Evolutionary conservation across 768 basidiomycete genomes (phyloP).

Genomic region (Tylopilus rubrobrunneus): DNA sequence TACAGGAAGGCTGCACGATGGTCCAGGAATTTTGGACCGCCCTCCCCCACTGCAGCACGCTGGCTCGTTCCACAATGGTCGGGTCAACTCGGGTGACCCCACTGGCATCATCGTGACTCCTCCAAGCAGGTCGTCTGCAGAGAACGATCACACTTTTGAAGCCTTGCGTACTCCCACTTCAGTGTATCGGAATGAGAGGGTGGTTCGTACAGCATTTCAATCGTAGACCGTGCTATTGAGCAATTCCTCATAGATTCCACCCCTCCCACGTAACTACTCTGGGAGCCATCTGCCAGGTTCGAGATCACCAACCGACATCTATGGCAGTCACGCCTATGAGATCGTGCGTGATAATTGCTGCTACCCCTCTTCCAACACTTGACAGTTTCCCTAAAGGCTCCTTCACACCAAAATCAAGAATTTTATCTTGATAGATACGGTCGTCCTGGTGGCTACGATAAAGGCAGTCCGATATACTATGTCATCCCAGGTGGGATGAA

Average conservation of each 20-base stretch:
- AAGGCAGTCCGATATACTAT: slow-evolving; percentile 44
- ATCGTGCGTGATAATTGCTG: slow-evolving; percentile 14
- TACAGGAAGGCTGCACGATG: slow-evolving; percentile 14
- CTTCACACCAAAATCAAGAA: slow-evolving; percentile 26
- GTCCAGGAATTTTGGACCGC: slow-evolving; percentile 23
- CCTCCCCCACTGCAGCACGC: slow-evolving; percentile 15
- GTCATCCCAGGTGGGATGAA: slow-evolving; percentile 63
- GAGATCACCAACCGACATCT: slow-evolving; percentile 31
- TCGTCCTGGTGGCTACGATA: slow-evolving; percentile 15
- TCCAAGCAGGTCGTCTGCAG: slow-evolving; percentile 16
- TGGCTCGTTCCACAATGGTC: slow-evolving; percentile 21
- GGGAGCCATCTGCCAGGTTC: slow-evolving; percentile 13
- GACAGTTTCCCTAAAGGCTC: slow-evolving; percentile 15
- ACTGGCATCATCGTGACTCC: slow-evolving; percentile 15
- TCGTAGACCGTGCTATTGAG: neutral
- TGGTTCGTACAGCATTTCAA: slow-evolving; percentile 15
- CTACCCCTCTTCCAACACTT: neutral
- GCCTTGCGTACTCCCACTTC: slow-evolving; percentile 20
- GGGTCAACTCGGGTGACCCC: slow-evolving; percentile 15
- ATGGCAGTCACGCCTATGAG: slow-evolving; percentile 20
- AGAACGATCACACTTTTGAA: slow-evolving; percentile 32
- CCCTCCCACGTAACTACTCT: slow-evolving; percentile 24
- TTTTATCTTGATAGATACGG: slow-evolving; percentile 20
- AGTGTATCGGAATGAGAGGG: slow-evolving; percentile 23
- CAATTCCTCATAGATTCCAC: slow-evolving; percentile 23